A percentile compares a stretch with the other conserved stretches of the same genome.
phyloP scores from a whole-genome alignment of 371 early-diverging fungal genomes.

The Mortierella sp. region DNA sequence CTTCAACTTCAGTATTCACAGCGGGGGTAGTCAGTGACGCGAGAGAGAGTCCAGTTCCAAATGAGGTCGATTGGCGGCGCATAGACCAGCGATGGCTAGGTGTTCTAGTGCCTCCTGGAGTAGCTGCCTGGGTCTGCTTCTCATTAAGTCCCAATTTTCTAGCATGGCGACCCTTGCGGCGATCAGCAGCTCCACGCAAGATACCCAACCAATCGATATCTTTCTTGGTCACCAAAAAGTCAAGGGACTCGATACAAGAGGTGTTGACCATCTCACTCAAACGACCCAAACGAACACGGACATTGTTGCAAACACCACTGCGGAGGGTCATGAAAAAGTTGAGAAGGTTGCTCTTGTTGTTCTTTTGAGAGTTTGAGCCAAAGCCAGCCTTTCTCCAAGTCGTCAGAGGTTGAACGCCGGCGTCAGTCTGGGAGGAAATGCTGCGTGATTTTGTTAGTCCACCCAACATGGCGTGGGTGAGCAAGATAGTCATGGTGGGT shows the following conservation, averaged over 20 bases:
- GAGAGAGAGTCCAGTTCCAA: constrained; percentile 31
- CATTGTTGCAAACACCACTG: constrained; percentile 80
- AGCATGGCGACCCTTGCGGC: constrained; percentile 54
- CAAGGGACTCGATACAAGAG: constrained; percentile 84
- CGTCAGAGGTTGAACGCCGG: constrained; percentile 42
- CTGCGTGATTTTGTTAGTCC: constrained; percentile 55
- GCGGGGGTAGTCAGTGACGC: constrained; percentile 47
- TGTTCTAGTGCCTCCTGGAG: constrained; percentile 65
- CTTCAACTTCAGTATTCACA: constrained; percentile 35
- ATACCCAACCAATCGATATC: constrained; percentile 80
- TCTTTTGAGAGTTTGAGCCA: constrained; percentile 43
- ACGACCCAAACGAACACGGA: constrained; percentile 79
- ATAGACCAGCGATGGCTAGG: constrained; percentile 60
- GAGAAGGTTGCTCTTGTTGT: constrained; percentile 76
- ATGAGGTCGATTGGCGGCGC: constrained; percentile 53
- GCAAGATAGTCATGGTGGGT: constrained; percentile 85
- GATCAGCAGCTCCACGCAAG: constrained; percentile 66
- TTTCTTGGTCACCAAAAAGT: constrained; percentile 83
- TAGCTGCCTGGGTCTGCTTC: constrained; percentile 62
- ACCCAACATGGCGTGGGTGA: constrained; percentile 86
- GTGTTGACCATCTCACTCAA: constrained; percentile 84
- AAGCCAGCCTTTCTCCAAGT: constrained; percentile 50
- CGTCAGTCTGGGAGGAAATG: constrained; percentile 29
- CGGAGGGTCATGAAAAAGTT: constrained; percentile 90
- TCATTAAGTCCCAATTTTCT: constrained; percentile 66